These are phyloP conservation scores for Larix kaempferi DNA, from an alignment of 75 land plant species.

Conservation along the genomic window DNA sequence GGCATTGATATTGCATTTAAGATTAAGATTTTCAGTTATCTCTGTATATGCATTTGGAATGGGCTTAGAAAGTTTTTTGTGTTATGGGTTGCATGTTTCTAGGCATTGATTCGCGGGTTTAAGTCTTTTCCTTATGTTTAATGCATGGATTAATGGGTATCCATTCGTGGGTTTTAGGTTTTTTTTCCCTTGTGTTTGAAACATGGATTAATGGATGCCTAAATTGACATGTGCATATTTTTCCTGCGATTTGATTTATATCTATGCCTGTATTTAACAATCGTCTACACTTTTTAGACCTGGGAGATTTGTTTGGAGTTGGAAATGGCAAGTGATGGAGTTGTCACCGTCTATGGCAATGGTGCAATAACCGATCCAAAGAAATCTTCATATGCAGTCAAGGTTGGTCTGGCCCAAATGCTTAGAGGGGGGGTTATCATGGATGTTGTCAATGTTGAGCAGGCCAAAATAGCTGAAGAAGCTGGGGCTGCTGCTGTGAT, in stretches of 20 bases:
- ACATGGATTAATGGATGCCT: too few relatives aligned
- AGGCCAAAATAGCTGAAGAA: conserved; percentile 79
- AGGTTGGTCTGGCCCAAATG: conserved; percentile 79
- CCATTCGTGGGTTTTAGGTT: too few relatives aligned
- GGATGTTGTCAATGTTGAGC: conserved; percentile 78
- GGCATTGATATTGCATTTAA: not conserved
- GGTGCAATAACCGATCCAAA: conserved; percentile 40
- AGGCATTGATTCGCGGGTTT: too few relatives aligned
- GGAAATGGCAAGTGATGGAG: conserved; percentile 59
- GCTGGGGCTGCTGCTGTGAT: conserved; percentile 83
- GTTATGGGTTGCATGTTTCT: too few relatives aligned
- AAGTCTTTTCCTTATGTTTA: too few relatives aligned
- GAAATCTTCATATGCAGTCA: conserved; percentile 67
- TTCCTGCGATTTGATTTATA: too few relatives aligned
- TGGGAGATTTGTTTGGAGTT: not conserved
- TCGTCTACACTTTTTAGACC: not conserved
- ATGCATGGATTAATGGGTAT: too few relatives aligned
- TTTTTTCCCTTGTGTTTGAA: too few relatives aligned
- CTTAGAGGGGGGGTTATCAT: conserved; percentile 81
- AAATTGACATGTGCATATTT: too few relatives aligned
- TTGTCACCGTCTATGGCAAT: conserved; percentile 70
- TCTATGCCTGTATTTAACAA: too few relatives aligned
- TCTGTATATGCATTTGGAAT: not conserved
- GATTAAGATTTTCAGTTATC: not conserved
- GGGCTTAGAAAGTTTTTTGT: not conserved